phyloP scores from a whole-genome alignment of 2,329 filamentous ascomycete genomes.

The Trichophyton equinum region DNA sequence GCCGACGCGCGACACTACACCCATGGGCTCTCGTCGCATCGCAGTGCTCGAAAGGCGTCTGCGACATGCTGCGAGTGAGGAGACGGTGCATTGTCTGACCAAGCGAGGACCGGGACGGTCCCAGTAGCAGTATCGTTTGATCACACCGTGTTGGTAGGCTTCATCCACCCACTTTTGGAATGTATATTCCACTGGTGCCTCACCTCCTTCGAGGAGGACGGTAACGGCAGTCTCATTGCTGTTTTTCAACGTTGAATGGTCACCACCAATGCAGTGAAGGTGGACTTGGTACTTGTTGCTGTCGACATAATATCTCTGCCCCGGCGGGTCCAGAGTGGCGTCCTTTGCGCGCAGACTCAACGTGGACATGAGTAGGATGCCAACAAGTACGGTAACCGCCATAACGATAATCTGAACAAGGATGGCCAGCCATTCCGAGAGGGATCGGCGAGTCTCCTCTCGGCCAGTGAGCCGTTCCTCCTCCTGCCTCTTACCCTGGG shows the following conservation, averaged over 20 bases:
- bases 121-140: slow-evolving; percentile 84
- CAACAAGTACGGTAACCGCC: slow-evolving; percentile 53
- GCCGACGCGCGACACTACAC: no score
- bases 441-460: slow-evolving; percentile 66
- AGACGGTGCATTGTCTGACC: slow-evolving; percentile 84
- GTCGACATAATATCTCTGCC: slow-evolving; percentile 68
- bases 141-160: slow-evolving; percentile 65
- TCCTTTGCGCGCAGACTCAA: slow-evolving; percentile 72
- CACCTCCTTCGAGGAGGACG: slow-evolving; percentile 73
- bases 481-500: slow-evolving; percentile 86
- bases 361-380: slow-evolving; percentile 64
- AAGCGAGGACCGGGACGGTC: slow-evolving; percentile 83
- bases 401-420: slow-evolving; percentile 61
- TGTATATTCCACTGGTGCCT: slow-evolving; percentile 63
- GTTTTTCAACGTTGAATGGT: slow-evolving; percentile 21
- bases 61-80: slow-evolving; percentile 85
- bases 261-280: slow-evolving; percentile 73
- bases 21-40: no score
- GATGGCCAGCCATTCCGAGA: slow-evolving; percentile 75
- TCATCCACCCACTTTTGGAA: slow-evolving; percentile 69
- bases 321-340: slow-evolving; percentile 58
- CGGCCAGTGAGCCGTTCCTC: slow-evolving; percentile 86
- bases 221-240: slow-evolving; percentile 51
- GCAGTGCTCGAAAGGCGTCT: no score
- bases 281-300: slow-evolving; percentile 77